Evolutionary conservation across 495 filamentous ascomycete species (phyloP), one percentile per base, ranked within the genome.

Genomic region (Hypoxylon subgilvum): DNA sequence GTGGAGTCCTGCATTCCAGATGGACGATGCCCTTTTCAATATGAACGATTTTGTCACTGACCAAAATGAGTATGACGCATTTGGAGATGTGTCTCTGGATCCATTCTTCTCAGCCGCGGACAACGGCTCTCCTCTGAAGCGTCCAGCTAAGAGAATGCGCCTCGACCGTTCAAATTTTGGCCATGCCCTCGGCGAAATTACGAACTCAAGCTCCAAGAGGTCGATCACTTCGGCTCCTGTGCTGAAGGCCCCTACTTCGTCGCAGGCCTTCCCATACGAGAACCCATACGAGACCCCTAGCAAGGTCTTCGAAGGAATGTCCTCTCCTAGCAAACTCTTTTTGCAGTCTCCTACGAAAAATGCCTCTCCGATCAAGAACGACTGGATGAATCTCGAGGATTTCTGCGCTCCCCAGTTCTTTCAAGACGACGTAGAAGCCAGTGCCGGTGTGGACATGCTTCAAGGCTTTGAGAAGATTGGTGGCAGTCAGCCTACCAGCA

Each of bases 381-480:
- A 69, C 10, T 84, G 58, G 70, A 63, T 68, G 69, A 73, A 61
- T n/a, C 55, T 77, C 17, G 83, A 86, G 22, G 83, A 80, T 23
- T 79, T 82, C 36, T 83, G 79, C 60, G 72, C 76, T 6, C 59
- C 76, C 0, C 84, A 82, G 5, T 77, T 81, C 55, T 71, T 84
- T 18, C 74, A 76, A 4, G 79, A 91, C 34, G 84, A 85, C 42
- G 67, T 78, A 3, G 76, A 76, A 25, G 88, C 89, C 44, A 81
- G 85, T 16, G 78, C 84, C 25, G 88, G 86, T 1, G 79, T 95
- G 38, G 92, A 96, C 72, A 86, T 97, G 49, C 79, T 92, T 45
- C 88, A 91, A 68, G 91, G 91, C 5, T 96, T 96, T 65, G 87
- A 91, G 70, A 91, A 90, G 72, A 96, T 96, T 71, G 91, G 91